phyloP scores from a whole-genome alignment of 148 eudicot species.

The Vaccinium macrocarpon region DNA sequence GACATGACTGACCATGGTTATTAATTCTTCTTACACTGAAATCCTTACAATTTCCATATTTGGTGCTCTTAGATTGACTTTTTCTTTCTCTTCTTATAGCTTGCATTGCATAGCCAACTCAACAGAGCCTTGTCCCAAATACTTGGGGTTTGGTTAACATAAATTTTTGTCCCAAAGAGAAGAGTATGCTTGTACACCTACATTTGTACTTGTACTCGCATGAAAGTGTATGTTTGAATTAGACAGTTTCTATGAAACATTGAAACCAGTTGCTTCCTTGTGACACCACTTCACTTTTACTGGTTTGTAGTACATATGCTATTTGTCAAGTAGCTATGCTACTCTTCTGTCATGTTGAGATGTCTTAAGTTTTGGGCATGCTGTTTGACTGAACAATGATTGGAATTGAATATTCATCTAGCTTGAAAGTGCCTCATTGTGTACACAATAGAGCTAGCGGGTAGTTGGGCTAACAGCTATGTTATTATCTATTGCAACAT shows the following conservation, averaged over 20 bases:
- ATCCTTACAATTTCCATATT: neutral
- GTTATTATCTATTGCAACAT: neutral
- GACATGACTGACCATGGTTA: neutral
- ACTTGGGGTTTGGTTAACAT: neutral
- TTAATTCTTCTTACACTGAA: neutral
- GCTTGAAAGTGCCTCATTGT: conserved; percentile 1
- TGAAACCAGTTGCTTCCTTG: conserved; percentile 6
- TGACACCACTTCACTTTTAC: conserved; percentile 2
- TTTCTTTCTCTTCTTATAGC: neutral
- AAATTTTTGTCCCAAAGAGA: neutral
- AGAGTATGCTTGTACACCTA: neutral
- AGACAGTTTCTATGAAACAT: neutral
- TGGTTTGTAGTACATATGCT: neutral
- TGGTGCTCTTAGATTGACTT: neutral
- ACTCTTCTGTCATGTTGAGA: neutral
- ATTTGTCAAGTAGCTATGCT: neutral
- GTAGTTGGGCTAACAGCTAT: neutral
- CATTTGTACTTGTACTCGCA: neutral
- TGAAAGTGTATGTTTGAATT: neutral
- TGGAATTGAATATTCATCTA: neutral
- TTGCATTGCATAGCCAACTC: neutral
- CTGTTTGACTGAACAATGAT: neutral
- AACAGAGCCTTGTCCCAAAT: neutral
- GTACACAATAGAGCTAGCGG: neutral
- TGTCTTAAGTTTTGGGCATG: neutral